Evolutionary conservation across 345 rosid species (phyloP), one percentile per base, ranked within the genome.

Genomic region (Balakata baccata): DNA sequence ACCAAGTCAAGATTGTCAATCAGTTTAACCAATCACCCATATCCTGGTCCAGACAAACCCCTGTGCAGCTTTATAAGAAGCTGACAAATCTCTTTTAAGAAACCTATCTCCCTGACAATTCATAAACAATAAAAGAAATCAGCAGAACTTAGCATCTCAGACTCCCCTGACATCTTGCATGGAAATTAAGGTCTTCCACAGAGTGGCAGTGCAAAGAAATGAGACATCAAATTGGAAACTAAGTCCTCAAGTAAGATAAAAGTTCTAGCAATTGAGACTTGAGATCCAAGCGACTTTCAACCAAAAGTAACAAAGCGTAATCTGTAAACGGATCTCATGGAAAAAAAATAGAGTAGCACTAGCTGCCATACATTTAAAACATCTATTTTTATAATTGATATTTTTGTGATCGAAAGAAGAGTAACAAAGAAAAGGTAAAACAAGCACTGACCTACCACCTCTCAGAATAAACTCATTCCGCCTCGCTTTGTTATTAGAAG

Each of bases 391-490:
- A 7, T n/a, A 13, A 29, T 29, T 29, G 34, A 49, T 66, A 64
- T 6, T 51, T 25, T 11, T 52, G 45, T 58, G 11, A 10, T 43
- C 23, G 46, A 73, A 59, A 82, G 38, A 73, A 16, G 3, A 16
- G 22, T 16, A 54, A 54, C 29, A 20, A 8, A n/a, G 23, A 5
- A 57, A 11, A 65, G 51, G 52, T 61, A 57, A 75, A 64, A 46
- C 1, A n/a, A 67, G 70, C 41, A 84, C 87, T 81, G 46, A 91
- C 99, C 89, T 78, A 75, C 94, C 92, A 68, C 97, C 88, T 75
- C 81, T 89, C 75, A 84, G 81, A 82, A 89, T 81, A 79, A 95
- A 86, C 71, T 92, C 96, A 71, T 85, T 87, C 51, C 70, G 90
- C 73, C 83, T 78, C 78, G 80, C 86, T 78, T 80, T 82, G 73